These are phyloP conservation scores for Iris macrosiphon DNA, from an alignment of 106 monocot species.

Conservation along the genomic window DNA sequence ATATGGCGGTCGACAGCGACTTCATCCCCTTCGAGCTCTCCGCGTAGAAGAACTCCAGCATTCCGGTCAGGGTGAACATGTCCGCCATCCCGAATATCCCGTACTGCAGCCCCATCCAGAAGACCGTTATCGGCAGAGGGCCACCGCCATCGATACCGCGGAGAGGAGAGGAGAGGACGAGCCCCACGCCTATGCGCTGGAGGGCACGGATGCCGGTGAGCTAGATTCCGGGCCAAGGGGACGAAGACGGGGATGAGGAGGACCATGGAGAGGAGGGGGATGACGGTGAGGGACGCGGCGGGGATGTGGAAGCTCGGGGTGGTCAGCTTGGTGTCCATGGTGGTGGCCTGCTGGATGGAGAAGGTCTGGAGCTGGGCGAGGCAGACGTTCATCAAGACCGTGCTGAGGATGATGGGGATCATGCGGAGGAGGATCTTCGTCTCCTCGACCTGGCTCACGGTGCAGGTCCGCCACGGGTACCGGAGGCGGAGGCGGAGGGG, in stretches of 20 bases:
- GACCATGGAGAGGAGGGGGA: constrained; percentile 35
- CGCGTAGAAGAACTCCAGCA: constrained; percentile 52
- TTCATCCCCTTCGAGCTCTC: constrained; percentile 32
- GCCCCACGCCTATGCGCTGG: constrained; percentile 31
- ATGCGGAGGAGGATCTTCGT: constrained; percentile 31
- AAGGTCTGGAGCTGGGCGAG: constrained; percentile 30
- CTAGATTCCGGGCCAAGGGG: constrained; percentile 11
- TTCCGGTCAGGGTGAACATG: constrained; percentile 31
- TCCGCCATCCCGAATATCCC: constrained; percentile 21
- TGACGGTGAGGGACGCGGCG: constrained; percentile 18
- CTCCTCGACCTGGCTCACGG: constrained; percentile 30
- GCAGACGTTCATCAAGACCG: constrained; percentile 23
- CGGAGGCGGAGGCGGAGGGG: not conserved
- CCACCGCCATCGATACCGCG: constrained; percentile 18
- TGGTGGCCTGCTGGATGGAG: constrained; percentile 35
- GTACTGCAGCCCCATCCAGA: constrained; percentile 38
- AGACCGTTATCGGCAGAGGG: constrained; percentile 22
- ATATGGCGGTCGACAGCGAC: constrained; percentile 17
- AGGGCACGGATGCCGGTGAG: constrained; percentile 18
- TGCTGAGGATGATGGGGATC: constrained; percentile 33
- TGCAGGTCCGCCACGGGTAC: constrained; percentile 6
- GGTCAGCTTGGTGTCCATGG: constrained; percentile 21
- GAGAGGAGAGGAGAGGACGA: constrained; percentile 7
- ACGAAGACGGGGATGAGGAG: constrained; percentile 26
- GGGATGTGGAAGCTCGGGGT: constrained; percentile 14